Base-by-base conservation (phyloP, 2,329 filamentous ascomycete species). In the Pezicula carpinea region DNA sequence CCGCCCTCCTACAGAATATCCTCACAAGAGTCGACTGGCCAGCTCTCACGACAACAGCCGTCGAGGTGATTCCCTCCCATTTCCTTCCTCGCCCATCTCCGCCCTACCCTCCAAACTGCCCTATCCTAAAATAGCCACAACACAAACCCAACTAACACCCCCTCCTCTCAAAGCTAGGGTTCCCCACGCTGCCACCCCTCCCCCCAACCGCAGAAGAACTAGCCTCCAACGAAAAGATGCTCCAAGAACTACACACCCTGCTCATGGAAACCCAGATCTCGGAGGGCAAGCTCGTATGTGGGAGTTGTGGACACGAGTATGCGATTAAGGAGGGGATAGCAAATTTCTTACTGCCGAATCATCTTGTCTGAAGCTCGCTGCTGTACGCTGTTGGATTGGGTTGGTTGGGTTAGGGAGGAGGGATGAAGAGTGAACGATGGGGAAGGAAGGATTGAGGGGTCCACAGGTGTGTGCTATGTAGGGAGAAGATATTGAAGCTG, bases 251-350 rank as follows among this genome's bases (percentile, higher is more conserved):
- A 61, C 91, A 97, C 66, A 78, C 80, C 18, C 67, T 96, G 46
- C 73, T 97, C 32, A 75, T 96, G 57, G 88, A 97, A 76, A 99
- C 93, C 50, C 86, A 90, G 60, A 87, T 99, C 50, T 78, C 82
- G 32, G 87, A 92, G 69, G 93, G 93, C 3, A 92, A 88, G 69
- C 75, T 99, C 54, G 87, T 91, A 5, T 99, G 93, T 66, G 90
- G 81, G 40, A 87, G 87, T 67, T 99, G 93, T 64, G 89, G 87
- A 40, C 92, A 97, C 65, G 89, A 95, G 72, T 99, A 97, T 68
- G 83, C 83, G 49, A 85, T 99, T 53, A 91, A 93, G 65, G 92
- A 99, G 69, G 93, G 93, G 5, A 96, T 97, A 66, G 89, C 90
- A 50, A 97, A 97, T 68, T 99, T 99, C 62, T 70, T 99, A 64